phyloP scores from a whole-genome alignment of 768 basidiomycete species.

The Panus rudis region DNA sequence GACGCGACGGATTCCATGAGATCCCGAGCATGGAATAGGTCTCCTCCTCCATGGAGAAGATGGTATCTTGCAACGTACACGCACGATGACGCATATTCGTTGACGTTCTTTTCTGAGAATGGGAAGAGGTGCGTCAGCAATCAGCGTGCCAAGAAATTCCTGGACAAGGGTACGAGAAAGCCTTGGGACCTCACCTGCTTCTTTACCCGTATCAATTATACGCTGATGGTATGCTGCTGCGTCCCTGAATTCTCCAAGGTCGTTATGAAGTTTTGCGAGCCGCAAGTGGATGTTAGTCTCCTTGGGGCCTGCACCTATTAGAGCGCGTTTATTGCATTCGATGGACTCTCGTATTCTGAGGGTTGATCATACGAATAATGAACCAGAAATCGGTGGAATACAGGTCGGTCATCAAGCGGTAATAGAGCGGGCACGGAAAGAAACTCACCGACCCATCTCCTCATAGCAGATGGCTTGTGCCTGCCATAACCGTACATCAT shows the following conservation, averaged over 20 bases:
- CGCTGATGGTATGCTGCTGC: slow-evolving; percentile 78
- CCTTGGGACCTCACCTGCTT: slow-evolving; percentile 57
- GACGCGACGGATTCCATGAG: slow-evolving; percentile 67
- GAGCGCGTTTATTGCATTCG: slow-evolving; percentile 84
- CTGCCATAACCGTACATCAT: slow-evolving; percentile 95
- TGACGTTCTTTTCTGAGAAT: slow-evolving; percentile 52
- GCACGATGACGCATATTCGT: slow-evolving; percentile 79
- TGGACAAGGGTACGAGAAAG: no score
- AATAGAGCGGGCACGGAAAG: not conserved
- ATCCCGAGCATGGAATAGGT: slow-evolving; percentile 62
- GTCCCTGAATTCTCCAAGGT: slow-evolving; percentile 57
- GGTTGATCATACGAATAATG: not conserved
- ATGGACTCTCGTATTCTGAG: slow-evolving; percentile 80
- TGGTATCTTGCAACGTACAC: slow-evolving; percentile 80
- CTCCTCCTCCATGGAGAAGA: slow-evolving; percentile 51
- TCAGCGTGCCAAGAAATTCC: no score
- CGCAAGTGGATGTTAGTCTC: slow-evolving; percentile 69
- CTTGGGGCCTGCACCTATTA: slow-evolving; percentile 72
- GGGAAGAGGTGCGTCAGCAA: no score
- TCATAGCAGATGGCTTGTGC: slow-evolving; percentile 93
- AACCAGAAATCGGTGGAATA: slow-evolving; percentile 6
- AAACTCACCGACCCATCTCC: slow-evolving; percentile 73
- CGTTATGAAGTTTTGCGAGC: slow-evolving; percentile 64
- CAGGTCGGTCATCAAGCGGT: slow-evolving; percentile 14
- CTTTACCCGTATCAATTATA: slow-evolving; percentile 65